Base-by-base conservation (phyloP, 2,329 filamentous ascomycete genomes). In the Aspergillus felis region DNA sequence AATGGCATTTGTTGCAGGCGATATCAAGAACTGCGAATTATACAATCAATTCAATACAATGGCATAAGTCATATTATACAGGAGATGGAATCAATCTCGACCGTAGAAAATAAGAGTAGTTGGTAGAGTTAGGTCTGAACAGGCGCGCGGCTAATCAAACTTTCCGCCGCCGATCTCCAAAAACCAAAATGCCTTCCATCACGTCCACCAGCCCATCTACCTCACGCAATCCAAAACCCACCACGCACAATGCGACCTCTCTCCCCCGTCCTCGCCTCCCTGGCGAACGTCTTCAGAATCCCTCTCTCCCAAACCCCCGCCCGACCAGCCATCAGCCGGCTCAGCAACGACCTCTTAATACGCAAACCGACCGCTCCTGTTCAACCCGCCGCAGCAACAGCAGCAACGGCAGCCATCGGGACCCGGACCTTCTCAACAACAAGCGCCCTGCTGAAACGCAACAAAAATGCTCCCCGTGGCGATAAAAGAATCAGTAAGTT, bases 401-500 rank as follows among this genome's bases (percentile, higher is more conserved):
- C 62, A 28, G 59, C 54, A 44, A 3, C 41, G 10, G n/a, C 41
- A 22, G n/a, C 4, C 29, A 6, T 38, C 42, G 42, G 9, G 17
- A 10, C 7, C 48, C 61, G 66, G 28, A 57, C 72, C 3, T 79
- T 79, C 61, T 78, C 76, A 10, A 74, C 74, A 5, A 77, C 74
- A 27, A 64, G 70, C 29, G 59, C 68, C 8, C 63, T 76, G 22
- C 67, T 71, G n/a, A 76, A 77, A 57, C 75, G 77, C 54, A 76
- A 76, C 57, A 66, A 63, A 12, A 61, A 63, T 24, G 67, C 63
- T 2, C 61, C 65, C 0, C 64, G 65, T 17, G 62, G 63, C 17
- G 78, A 81, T 58, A 71, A 69, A 57, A 66, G 78, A 68, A 74
- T 81, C 52, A 80, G 79, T 81, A 71, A 50, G 77, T 74, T 53